Evolutionary conservation across 163 green algal species (phyloP).

Genomic region (Chlamydomonas reinhardtii): DNA sequence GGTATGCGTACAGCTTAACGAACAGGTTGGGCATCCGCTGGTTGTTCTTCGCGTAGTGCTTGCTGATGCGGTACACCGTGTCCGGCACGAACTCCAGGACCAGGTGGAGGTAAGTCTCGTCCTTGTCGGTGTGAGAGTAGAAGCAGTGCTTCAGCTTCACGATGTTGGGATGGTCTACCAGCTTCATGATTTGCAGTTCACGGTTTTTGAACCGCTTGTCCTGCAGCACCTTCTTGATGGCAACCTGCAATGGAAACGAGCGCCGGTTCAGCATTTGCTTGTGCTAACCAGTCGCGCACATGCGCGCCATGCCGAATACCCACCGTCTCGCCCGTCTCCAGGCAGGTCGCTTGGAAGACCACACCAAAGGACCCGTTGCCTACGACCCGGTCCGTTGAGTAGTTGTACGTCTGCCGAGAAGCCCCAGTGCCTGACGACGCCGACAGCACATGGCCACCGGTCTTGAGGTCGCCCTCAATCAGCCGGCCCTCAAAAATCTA

Average conservation of each 20-base stretch:
- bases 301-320: not conserved
- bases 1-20: constrained; percentile 99
- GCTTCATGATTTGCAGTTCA: constrained; percentile 99
- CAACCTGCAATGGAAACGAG: constrained; percentile 78
- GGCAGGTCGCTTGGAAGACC: constrained; percentile 97
- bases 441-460: constrained; percentile 64
- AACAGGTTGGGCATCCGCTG: constrained; percentile 95
- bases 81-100: constrained; percentile 99
- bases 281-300: too few species aligned
- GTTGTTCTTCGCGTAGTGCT: constrained; percentile 95
- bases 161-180: constrained; percentile 97
- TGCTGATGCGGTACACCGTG: constrained; percentile 97
- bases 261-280: too few species aligned
- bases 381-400: constrained; percentile 93
- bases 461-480: constrained; percentile 81
- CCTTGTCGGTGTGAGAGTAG: constrained; percentile 89
- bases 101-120: constrained; percentile 97
- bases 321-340: constrained; percentile 94
- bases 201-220: constrained; percentile 99
- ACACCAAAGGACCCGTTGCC: constrained; percentile 99
- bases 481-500: constrained; percentile 83
- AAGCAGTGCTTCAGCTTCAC: constrained; percentile 98
- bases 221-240: constrained; percentile 99
- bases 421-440: constrained; percentile 62
- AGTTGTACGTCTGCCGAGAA: constrained; percentile 76